Evolutionary conservation across 2,329 filamentous ascomycete species (phyloP), one percentile per base, ranked within the genome.

Genomic region (Emergomyces pasteurianus): DNA sequence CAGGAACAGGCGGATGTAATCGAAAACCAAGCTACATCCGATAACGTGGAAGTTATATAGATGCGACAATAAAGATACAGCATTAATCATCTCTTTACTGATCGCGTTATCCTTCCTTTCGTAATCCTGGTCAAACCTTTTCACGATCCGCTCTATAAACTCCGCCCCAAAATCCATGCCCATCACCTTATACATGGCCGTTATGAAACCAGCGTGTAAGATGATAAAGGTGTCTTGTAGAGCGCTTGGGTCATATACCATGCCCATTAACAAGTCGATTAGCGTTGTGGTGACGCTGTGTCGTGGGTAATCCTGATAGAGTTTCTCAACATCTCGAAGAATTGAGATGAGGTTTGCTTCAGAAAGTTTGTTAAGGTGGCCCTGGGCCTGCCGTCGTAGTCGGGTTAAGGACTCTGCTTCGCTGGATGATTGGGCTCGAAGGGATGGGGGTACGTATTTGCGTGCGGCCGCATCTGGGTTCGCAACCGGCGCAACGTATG

Each of bases 31-130:
- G 58, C 86, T 87, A 68, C 87, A 87, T 47, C 88, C 86, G 52
- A 96, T 81, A 26, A 96, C 85, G 68, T 95, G 89, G 70, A 99
- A 95, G 57, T 90, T 92, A 75, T 97, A 99, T 46, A 97, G 80
- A 69, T 96, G 86, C 0, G 92, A 86, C 16, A 97, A 77, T 36
- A 97, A 82, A 1, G 89, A 88, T 36, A 96, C 82, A 50, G 96
- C 74, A 71, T 99, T 96, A 9, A 86, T 81, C 1, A 82, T 79
- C 60, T 86, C 81, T 70, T 91, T 75, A 40, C 26, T 40, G n/a
- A 10, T 58, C 31, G n/a, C 58, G 21, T 16, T 42, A 14, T 46
- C 60, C 71, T 72, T 61, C 59, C 72, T 64, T 64, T 77, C 77
- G 65, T 90, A 88, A 62, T 85, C 79, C 21, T 81, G 78, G 63